Conservation (phyloP, 768 basidiomycete genomes). For the Amanita jacksonii region DNA sequence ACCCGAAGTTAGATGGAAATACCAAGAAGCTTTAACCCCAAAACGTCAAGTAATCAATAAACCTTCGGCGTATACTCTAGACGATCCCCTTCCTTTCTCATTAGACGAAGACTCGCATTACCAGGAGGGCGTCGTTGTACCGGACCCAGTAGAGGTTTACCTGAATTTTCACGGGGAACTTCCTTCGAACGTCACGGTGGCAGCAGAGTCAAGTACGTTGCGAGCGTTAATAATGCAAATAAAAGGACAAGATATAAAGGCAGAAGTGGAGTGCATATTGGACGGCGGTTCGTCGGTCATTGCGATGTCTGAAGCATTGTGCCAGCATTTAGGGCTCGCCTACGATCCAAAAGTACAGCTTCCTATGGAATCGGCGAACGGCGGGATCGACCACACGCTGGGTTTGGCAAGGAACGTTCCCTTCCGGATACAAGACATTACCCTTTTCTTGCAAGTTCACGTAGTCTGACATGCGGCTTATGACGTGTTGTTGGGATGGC, state of each 20-base stretch:
- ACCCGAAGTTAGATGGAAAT: constrained; percentile 13
- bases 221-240: constrained; percentile 14
- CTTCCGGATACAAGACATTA: background rate
- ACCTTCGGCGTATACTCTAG: background rate
- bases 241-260: constrained; percentile 13
- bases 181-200: constrained; percentile 10
- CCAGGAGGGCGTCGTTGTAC: too few species aligned
- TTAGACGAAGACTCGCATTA: too few species aligned
- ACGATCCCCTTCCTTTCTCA: background rate
- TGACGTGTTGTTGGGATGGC: constrained; percentile 10
- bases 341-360: constrained; percentile 15
- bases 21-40: constrained; percentile 13
- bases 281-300: constrained; percentile 20
- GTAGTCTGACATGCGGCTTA: constrained; percentile 11
- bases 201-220: constrained; percentile 16
- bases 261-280: constrained; percentile 15
- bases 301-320: constrained; percentile 15
- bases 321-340: constrained; percentile 10
- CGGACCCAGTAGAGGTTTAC: background rate
- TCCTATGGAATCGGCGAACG: constrained; percentile 15
- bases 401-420: background rate
- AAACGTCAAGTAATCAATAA: background rate
- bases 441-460: constrained; percentile 8
- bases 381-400: too few species aligned
- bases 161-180: background rate